Evolutionary conservation across 768 basidiomycete genomes (phyloP).

Genomic region (Naganishia antarctica): DNA sequence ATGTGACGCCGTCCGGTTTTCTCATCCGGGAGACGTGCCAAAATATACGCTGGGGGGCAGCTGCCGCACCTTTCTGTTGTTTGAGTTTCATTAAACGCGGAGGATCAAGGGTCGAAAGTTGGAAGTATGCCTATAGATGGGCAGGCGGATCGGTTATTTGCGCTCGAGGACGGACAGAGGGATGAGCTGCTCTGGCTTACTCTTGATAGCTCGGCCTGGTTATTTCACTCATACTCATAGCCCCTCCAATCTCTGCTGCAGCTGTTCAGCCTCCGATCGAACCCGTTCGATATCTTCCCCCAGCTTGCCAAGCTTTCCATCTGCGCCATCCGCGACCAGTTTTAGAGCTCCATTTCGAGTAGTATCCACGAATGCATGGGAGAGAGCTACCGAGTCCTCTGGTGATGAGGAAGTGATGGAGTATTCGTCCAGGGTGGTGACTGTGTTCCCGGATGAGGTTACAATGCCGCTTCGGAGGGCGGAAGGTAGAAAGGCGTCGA

Average conservation of each 20-base stretch:
- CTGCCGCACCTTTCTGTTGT: too few species aligned
- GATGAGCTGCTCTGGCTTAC: too few species aligned
- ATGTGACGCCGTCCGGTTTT: too few species aligned
- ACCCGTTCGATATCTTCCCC: slow-evolving; percentile 13
- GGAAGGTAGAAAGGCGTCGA: slow-evolving; percentile 12
- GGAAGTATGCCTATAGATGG: too few species aligned
- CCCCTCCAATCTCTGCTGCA: slow-evolving; percentile 18
- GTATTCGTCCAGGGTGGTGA: slow-evolving; percentile 5
- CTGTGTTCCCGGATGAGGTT: not conserved
- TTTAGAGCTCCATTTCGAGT: slow-evolving; percentile 1
- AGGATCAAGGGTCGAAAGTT: too few species aligned
- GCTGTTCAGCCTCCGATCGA: not conserved
- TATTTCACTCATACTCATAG: too few species aligned
- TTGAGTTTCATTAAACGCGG: too few species aligned
- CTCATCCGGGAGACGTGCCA: too few species aligned
- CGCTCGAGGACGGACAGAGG: too few species aligned
- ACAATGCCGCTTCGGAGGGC: not conserved
- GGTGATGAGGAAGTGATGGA: not conserved
- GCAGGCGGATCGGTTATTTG: too few species aligned
- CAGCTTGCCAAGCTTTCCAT: not conserved
- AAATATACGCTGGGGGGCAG: too few species aligned
- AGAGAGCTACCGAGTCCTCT: slow-evolving; percentile 10
- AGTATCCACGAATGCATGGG: slow-evolving; percentile 1
- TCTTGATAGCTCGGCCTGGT: too few species aligned
- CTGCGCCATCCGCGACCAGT: not conserved